A percentile compares a stretch with the other conserved stretches of the same genome.
Evolutionary conservation across 495 filamentous ascomycete species (phyloP).

Genomic region (Lentithecium fluviatile): DNA sequence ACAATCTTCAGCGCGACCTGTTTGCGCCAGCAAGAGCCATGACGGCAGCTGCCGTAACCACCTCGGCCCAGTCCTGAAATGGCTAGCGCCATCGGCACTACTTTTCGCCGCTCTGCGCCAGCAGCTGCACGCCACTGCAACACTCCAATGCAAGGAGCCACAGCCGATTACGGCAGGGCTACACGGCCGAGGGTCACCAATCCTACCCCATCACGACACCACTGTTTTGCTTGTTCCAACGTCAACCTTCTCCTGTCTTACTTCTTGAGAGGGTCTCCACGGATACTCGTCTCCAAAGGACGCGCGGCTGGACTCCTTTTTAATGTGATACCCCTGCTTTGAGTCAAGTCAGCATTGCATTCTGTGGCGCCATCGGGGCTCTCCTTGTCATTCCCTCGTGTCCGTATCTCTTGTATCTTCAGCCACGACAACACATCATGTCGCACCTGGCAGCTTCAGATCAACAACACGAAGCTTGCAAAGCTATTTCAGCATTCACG

Average conservation of each 20-base stretch:
- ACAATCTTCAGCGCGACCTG: no score
- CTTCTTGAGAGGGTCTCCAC: background rate
- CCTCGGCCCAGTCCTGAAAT: no score
- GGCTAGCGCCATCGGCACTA: no score
- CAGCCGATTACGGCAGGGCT: conserved; percentile 5
- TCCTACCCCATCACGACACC: conserved; percentile 1
- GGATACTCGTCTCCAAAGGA: background rate
- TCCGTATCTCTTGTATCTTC: background rate
- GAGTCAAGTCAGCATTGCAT: conserved; percentile 1
- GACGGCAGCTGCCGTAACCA: no score
- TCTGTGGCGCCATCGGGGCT: background rate
- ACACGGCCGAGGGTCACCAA: conserved; percentile 2
- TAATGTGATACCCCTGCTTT: background rate
- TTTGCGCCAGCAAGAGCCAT: no score
- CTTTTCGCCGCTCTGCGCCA: background rate
- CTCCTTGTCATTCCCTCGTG: background rate
- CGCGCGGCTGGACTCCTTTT: background rate
- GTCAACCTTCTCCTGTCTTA: background rate
- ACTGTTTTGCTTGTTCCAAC: conserved; percentile 1
- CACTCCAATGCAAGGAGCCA: conserved; percentile 4
- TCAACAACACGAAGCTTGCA: background rate
- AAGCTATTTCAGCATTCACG: conserved; percentile 19
- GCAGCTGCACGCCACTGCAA: conserved; percentile 6
- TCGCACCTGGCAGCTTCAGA: background rate
- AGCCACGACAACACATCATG: background rate